A percentile compares a stretch with the other conserved stretches of the same genome.
These are phyloP conservation scores for Albizia julibrissin DNA, from an alignment of 306 rosid species.

Conservation along the genomic window DNA sequence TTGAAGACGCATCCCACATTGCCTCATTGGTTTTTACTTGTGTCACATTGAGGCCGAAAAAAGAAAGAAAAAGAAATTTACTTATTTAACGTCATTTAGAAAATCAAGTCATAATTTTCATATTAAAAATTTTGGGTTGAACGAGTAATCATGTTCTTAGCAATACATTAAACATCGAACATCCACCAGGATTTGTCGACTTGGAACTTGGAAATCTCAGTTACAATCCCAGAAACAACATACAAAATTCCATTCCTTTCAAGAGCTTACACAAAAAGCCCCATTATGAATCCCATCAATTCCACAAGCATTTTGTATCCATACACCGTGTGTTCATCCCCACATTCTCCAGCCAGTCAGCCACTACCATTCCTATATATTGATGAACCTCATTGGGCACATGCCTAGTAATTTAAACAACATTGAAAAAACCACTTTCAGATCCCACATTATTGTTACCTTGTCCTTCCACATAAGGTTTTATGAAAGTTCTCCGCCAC, in stretches of 20 bases:
- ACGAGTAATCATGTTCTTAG: neutral
- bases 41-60: too few species aligned
- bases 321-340: neutral
- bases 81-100: neutral
- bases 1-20: too few species aligned
- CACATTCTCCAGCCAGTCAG: neutral
- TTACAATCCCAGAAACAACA: neutral
- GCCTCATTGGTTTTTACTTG: too few species aligned
- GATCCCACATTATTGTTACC: slow-evolving; percentile 47
- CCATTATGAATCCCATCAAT: slow-evolving; percentile 26
- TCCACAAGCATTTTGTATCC: slow-evolving; percentile 3
- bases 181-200: neutral
- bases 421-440: slow-evolving; percentile 50
- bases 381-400: neutral
- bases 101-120: neutral
- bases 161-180: neutral
- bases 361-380: neutral
- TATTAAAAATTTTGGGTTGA: neutral
- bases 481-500: slow-evolving; percentile 94
- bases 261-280: slow-evolving; percentile 30
- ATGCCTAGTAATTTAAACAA: slow-evolving; percentile 39
- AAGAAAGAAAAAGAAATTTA: too few species aligned
- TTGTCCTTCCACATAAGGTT: slow-evolving; percentile 66
- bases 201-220: neutral
- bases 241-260: slow-evolving; percentile 28